Conservation (phyloP, 305 asterid species). For the Euphrasia arctica region DNA sequence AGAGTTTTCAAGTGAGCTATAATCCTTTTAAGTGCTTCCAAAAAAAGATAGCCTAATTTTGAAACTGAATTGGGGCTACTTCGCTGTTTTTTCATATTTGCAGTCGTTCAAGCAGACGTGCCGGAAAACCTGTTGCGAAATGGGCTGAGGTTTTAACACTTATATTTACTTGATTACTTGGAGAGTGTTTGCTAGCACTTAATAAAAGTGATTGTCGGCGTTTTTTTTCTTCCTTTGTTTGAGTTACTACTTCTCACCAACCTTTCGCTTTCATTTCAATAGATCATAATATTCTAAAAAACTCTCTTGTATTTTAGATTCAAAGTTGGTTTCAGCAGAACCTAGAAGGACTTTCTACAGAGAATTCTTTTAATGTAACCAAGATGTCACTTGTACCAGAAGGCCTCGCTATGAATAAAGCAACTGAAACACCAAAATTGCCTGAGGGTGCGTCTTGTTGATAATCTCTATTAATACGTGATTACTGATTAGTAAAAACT, state of each 20-base stretch:
- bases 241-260: slow-evolving; percentile 6
- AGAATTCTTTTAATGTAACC: slow-evolving; percentile 32
- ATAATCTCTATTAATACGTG: slow-evolving; percentile 6
- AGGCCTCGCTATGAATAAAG: slow-evolving; percentile 23
- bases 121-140: slow-evolving; percentile 70
- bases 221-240: no score
- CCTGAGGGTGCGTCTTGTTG: slow-evolving; percentile 37
- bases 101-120: slow-evolving; percentile 75
- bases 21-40: slow-evolving; percentile 11
- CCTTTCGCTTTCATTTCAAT: background rate
- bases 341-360: slow-evolving; percentile 30
- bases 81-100: slow-evolving; percentile 25
- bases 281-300: background rate
- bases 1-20: slow-evolving; percentile 57
- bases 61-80: slow-evolving; percentile 12
- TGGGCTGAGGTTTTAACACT: slow-evolving; percentile 65
- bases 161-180: slow-evolving; percentile 19
- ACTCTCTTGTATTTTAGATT: slow-evolving; percentile 41
- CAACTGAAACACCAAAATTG: slow-evolving; percentile 23
- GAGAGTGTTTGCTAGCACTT: no score
- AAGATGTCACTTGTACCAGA: slow-evolving; percentile 31
- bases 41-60: slow-evolving; percentile 3
- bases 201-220: background rate
- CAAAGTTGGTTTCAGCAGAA: slow-evolving; percentile 64
- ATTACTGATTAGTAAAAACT: no score